Evolutionary conservation across 1,284 basidiomycete species (phyloP), one percentile per base, ranked within the genome.

Genomic region (Phellopilus nigrolimitatus): DNA sequence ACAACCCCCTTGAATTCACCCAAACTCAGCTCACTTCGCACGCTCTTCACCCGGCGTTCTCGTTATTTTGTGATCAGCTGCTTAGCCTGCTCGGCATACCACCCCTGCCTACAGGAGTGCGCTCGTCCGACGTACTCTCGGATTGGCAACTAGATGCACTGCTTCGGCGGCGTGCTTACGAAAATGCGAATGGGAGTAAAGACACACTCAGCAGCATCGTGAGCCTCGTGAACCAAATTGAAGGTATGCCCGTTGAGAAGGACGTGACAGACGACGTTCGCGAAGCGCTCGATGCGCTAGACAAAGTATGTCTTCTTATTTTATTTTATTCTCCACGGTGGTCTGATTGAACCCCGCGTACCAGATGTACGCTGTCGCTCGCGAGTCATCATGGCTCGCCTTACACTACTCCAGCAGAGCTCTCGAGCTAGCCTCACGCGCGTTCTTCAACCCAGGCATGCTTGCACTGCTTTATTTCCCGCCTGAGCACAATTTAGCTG

Each of bases 381-480:
- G 63, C 27, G 62, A 62, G 2, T 76, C 78, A 1, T 68, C 80
- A 6, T 65, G 61, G 10, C 68, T 70, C 27, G 72, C 79, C 0
- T 74, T 94, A 39, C 65, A 70, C 37, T 73, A 81, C 57, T 88
- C 90, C 1, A 74, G 80, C 5, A 67, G 75, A 54, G 91, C 94
- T 0, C 69, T 86, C 28, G 75, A 72, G 0, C 74, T 88, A 31
- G 82, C 94, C 2, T 95, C 91, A 12, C 76, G 84, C 36, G 97
- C 97, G 0, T 99, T 98, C 73, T 99, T 97, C 71, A 91, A 94
- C 65, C 97, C 95, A 0, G 87, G 84, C 30, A 98, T 99, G 95
- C 72, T 99, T 59, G 94, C 90, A 4, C 68, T 97, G 62, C 75
- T 99, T 21, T 99, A 99, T 67, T 99, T 99, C 68, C 94, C 94